phyloP scores from a whole-genome alignment of 768 basidiomycete genomes.

The Rhodosporidiobolus sp. region DNA sequence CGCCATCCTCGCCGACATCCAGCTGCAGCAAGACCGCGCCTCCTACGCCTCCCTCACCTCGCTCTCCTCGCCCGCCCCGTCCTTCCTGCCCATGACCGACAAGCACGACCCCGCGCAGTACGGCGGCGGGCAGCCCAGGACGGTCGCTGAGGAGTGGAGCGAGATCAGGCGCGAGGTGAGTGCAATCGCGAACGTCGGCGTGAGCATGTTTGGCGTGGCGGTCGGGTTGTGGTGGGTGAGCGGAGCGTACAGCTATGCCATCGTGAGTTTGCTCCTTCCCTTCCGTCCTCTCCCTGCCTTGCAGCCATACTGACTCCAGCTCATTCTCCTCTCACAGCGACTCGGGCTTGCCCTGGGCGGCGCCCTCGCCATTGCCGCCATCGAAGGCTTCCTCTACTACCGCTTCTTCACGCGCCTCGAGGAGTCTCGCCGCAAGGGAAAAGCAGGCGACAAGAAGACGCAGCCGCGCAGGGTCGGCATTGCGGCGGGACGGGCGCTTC shows the following conservation, averaged over 20 bases:
- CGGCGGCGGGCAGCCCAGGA: background rate
- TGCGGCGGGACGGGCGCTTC: background rate
- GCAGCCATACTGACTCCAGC: background rate
- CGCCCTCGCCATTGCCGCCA: constrained; percentile 37
- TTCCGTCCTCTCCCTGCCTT: background rate
- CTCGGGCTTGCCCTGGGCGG: constrained; percentile 36
- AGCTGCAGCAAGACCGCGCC: constrained; percentile 29
- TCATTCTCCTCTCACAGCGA: constrained; percentile 20
- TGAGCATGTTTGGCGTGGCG: constrained; percentile 41
- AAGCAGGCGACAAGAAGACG: background rate
- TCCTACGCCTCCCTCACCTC: constrained; percentile 34
- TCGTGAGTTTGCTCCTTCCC: constrained; percentile 26
- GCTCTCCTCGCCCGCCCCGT: constrained; percentile 6
- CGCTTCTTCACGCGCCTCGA: constrained; percentile 34
- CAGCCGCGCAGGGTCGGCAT: background rate
- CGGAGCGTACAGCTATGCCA: constrained; percentile 26
- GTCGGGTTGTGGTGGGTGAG: constrained; percentile 42
- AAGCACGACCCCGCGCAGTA: background rate
- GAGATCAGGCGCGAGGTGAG: constrained; percentile 38
- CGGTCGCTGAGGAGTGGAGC: constrained; percentile 40
- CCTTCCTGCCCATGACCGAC: constrained; percentile 23
- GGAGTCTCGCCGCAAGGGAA: background rate
- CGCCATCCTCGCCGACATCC: constrained; percentile 38
- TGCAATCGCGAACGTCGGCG: constrained; percentile 42
- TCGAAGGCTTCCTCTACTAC: constrained; percentile 42